phyloP scores from a whole-genome alignment of 139 green algal genomes.

The Chlorella sp. region DNA sequence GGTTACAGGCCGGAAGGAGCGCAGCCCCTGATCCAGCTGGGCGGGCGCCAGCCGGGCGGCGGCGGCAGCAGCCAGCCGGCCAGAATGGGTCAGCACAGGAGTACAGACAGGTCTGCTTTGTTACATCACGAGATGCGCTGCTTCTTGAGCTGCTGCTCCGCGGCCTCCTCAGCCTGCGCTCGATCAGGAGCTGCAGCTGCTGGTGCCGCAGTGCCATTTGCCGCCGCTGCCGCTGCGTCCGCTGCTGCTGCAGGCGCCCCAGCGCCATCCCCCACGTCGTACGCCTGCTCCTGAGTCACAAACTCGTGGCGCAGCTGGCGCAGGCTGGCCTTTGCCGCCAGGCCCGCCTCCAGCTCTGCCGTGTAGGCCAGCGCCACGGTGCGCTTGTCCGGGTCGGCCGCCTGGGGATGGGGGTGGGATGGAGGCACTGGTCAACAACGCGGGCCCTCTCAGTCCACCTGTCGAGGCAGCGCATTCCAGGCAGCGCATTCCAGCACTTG shows the following conservation, averaged over 20 bases:
- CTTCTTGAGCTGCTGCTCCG: constrained; percentile 11
- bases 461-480: too few relatives aligned
- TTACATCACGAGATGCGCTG: neutral
- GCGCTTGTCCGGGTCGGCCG: neutral
- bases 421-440: too few relatives aligned
- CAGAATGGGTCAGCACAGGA: neutral
- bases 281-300: constrained; percentile 29
- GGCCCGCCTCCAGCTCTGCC: neutral
- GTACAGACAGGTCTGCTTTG: too few relatives aligned
- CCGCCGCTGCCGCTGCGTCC: neutral
- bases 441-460: too few relatives aligned
- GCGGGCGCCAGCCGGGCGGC: too few relatives aligned
- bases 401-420: neutral
- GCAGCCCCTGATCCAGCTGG: too few relatives aligned
- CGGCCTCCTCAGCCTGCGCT: neutral
- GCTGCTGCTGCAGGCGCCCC: neutral
- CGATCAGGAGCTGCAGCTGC: neutral
- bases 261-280: neutral
- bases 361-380: constrained; percentile 13
- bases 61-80: too few relatives aligned
- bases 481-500: too few relatives aligned
- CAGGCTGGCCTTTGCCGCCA: neutral
- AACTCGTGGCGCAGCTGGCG: constrained; percentile 14
- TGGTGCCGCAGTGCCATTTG: neutral
- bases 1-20: too few relatives aligned